Evolutionary conservation across 2,329 filamentous ascomycete genomes (phyloP), one percentile per base, ranked within the genome.

Genomic region (Chaetomium globosum): DNA sequence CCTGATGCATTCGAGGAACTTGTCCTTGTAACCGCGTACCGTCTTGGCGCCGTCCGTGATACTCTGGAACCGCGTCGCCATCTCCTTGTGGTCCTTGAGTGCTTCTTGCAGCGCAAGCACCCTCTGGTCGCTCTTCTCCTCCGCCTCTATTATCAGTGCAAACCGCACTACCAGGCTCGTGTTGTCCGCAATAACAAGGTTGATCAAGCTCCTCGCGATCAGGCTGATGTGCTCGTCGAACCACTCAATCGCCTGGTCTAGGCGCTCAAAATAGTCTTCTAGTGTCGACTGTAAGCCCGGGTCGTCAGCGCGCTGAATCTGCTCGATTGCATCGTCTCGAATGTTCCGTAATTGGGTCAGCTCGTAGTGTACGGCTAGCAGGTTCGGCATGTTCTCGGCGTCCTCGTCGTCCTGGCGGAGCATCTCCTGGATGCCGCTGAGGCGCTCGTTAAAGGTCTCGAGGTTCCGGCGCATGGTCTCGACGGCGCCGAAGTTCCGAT

Each of bases 161-260:
- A 99, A 85, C 53, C 95, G 87, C 55, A 98, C 95, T 13, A 99
- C 91, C 74, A 98, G 84, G 43, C 92, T 90, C 70, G 91, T 89
- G 74, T 97, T 97, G 67, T 93, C 93, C 49, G 88, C 85, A 72
- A 95, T 88, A 28, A 99, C 88, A 43, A 98, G 82, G 68, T 89
- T 89, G 71, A 99, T 95, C 65, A 99, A 81, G 74, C 95, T 97
- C 77, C 96, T 86, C 68, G 93, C 96, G 55, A 96, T 87, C 26
- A 90, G 85, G 7, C 92, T 93, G 65, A 99, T 86, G 78, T 98
- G 93, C 75, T 96, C 93, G 78, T 99, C 94, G 74, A 99, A 99
- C 89, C 91, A 93, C 70, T 93, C 91, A 68, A 99, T 89, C 23
- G 93, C 89, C 63, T 91, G 89, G 78, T 98, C 93, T 63, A 99